Base-by-base conservation (phyloP, 2,329 filamentous ascomycete species). In the Immersiporthe knoxdaviesiana region DNA sequence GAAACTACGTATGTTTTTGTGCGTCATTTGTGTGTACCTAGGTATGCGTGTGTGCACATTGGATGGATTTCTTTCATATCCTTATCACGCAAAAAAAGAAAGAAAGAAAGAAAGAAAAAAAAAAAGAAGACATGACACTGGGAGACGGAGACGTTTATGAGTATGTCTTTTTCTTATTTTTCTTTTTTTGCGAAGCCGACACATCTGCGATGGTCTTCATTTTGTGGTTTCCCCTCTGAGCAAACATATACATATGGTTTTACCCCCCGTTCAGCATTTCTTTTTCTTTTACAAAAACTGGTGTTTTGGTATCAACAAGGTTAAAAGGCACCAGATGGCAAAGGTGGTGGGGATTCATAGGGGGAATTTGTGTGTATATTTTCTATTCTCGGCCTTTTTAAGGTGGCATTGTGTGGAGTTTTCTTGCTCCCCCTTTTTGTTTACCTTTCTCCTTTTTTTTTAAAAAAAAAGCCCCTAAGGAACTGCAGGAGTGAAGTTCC, bases 401-500 rank as follows among this genome's bases (percentile, higher is more conserved):
- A 10, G 18, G 32, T 18, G 56, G 32, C 56, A 37, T 37, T 18
- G 12, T 6, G 16, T 59, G 56, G 56, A 37, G 32, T 59, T 37
- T 37, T n/a, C 3, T 47, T 47, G 2, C 21, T 21, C 11, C n/a
- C n/a, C 8, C 30, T 16, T 30, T 30, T 8, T 16, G 27, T 18
- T 30, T 16, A 27, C 52, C 24, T 4, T n/a, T 52, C 11, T 21
- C 10, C n/a, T n/a, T n/a, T n/a, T n/a, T n/a, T n/a, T n/a, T n/a
- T n/a, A n/a, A n/a, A n/a, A n/a, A n/a, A n/a, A n/a, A n/a, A n/a
- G n/a, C n/a, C n/a, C n/a, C n/a, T n/a, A 32, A 59, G 56, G 56
- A 59, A 37, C 56, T 59, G 56, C 56, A 37, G 56, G 56, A 30
- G 56, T 59, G 56, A 59, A 35, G 56, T 59, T 59, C 56, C 56